Conservation (phyloP, 805 yeast genomes). For the Saturnispora besseyi region DNA sequence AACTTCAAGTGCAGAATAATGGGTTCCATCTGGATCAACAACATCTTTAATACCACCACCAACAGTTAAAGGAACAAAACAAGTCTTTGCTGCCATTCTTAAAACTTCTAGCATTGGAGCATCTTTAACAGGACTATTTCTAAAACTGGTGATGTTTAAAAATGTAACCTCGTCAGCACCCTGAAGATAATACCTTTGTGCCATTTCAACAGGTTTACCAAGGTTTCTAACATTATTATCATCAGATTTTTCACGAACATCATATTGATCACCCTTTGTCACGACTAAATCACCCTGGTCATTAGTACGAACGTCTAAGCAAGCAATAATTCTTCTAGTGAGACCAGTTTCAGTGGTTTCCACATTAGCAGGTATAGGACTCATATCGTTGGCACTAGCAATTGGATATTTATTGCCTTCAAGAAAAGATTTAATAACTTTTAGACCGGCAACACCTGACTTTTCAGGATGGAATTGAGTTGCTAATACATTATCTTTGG, state of each 20-base stretch:
- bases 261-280: conserved; percentile 97
- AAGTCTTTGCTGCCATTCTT: conserved; percentile 71
- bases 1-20: conserved; percentile 77
- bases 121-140: conserved; percentile 87
- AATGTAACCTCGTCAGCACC: conserved; percentile 98
- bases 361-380: conserved; percentile 7
- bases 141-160: conserved; percentile 88
- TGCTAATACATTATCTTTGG: conserved; percentile 75
- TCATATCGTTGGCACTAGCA: background rate
- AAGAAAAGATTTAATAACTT: conserved; percentile 65
- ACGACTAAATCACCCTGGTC: conserved; percentile 94
- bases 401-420: conserved; percentile 31
- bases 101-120: conserved; percentile 94
- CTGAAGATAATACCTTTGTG: conserved; percentile 79
- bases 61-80: conserved; percentile 94
- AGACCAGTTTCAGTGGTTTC: conserved; percentile 44
- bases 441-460: conserved; percentile 84
- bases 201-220: conserved; percentile 94
- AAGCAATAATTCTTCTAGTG: conserved; percentile 88
- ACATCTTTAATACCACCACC: conserved; percentile 97
- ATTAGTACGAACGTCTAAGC: conserved; percentile 93
- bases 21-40: conserved; percentile 73
- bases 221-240: conserved; percentile 70
- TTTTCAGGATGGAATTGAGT: conserved; percentile 99
- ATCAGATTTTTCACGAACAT: conserved; percentile 71